A percentile compares a stretch with the other conserved stretches of the same genome.
Conservation (phyloP, 306 rosid genomes). For the Citrullus colocynthis region DNA sequence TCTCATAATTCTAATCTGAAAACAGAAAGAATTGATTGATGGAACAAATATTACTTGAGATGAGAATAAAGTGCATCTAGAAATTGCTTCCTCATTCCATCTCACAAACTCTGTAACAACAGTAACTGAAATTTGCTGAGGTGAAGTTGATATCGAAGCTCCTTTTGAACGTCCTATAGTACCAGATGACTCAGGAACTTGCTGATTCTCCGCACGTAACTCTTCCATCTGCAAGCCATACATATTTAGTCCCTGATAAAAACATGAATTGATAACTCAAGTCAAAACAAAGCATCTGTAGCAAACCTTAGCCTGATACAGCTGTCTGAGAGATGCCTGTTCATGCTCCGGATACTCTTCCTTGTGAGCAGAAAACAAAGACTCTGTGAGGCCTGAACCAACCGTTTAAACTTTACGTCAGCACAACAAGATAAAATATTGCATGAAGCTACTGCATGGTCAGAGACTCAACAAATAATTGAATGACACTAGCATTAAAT, state of each 20-base stretch:
- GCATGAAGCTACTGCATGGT: background rate
- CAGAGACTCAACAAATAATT: background rate
- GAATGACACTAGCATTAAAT: background rate
- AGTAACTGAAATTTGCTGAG: slow-evolving; percentile 94
- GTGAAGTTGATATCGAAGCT: slow-evolving; percentile 60
- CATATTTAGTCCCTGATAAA: slow-evolving; percentile 11
- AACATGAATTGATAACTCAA: slow-evolving; percentile 4
- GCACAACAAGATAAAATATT: slow-evolving; percentile 1
- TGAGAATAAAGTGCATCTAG: slow-evolving; percentile 86
- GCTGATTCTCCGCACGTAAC: slow-evolving; percentile 73
- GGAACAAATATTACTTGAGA: slow-evolving; percentile 52
- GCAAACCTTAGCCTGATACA: slow-evolving; percentile 81
- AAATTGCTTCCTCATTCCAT: slow-evolving; percentile 98
- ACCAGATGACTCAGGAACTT: slow-evolving; percentile 68
- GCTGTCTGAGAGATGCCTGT: slow-evolving; percentile 84
- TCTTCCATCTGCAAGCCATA: slow-evolving; percentile 68
- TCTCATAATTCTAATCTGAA: background rate
- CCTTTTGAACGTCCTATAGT: slow-evolving; percentile 89
- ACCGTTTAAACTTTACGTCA: slow-evolving; percentile 11
- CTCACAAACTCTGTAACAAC: slow-evolving; percentile 96
- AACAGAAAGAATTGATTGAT: background rate
- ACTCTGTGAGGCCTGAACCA: slow-evolving; percentile 85
- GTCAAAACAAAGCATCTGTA: slow-evolving; percentile 5
- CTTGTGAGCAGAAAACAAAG: slow-evolving; percentile 79
- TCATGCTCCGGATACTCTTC: slow-evolving; percentile 96